Conservation (phyloP, 192 early-diverging fungal genomes). For the Umbelopsis sp. region DNA sequence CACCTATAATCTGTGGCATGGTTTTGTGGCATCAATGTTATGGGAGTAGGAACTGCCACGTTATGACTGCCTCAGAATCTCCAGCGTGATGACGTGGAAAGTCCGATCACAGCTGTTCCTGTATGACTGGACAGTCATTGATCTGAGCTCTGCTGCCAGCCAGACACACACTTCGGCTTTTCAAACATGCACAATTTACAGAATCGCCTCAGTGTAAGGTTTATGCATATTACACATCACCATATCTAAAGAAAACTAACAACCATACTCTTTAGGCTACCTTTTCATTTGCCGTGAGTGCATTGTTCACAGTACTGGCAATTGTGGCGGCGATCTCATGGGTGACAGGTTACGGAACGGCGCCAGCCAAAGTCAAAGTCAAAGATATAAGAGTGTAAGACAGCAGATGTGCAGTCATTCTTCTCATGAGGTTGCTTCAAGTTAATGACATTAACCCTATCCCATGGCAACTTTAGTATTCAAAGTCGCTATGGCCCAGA, state of each 20-base stretch:
- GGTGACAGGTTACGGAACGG: slow-evolving; percentile 19
- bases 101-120: too few species aligned
- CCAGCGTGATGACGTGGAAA: too few species aligned
- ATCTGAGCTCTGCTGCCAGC: neutral
- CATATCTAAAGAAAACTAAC: neutral
- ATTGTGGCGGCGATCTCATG: slow-evolving; percentile 27
- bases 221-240: neutral
- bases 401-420: neutral
- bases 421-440: neutral
- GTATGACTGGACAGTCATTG: too few species aligned
- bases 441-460: neutral
- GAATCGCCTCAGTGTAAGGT: slow-evolving; percentile 30
- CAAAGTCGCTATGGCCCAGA: slow-evolving; percentile 54
- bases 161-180: neutral
- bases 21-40: too few species aligned
- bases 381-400: slow-evolving; percentile 28
- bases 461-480: slow-evolving; percentile 28
- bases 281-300: slow-evolving; percentile 28
- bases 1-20: too few species aligned
- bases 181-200: slow-evolving; percentile 38
- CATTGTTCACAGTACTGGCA: slow-evolving; percentile 24
- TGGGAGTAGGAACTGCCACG: too few species aligned
- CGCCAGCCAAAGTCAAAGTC: slow-evolving; percentile 17
- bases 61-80: too few species aligned
- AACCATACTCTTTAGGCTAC: slow-evolving; percentile 13